These are phyloP conservation scores for Aspergillus hortae DNA, from an alignment of 2,329 filamentous ascomycete species.

Conservation along the genomic window DNA sequence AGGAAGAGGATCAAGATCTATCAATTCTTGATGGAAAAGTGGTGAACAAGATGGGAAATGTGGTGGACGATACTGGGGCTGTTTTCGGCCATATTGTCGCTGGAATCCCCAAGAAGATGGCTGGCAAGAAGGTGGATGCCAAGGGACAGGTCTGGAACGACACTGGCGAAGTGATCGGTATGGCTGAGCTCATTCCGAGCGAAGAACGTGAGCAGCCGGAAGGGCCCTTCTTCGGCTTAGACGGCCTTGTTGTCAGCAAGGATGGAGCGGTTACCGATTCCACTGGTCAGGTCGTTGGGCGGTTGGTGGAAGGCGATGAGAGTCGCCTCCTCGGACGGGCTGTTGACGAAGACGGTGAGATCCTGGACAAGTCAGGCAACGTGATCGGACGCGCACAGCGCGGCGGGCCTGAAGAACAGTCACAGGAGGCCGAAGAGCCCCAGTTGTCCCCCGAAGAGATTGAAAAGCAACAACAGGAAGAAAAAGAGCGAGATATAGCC, in stretches of 20 bases:
- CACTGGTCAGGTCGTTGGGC: conserved; percentile 73
- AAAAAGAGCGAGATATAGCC: conserved; percentile 72
- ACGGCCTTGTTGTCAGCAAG: conserved; percentile 55
- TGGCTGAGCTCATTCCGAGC: conserved; percentile 54
- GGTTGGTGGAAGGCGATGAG: conserved; percentile 65
- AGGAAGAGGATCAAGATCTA: conserved; percentile 48
- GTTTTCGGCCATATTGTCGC: conserved; percentile 56
- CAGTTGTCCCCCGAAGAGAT: conserved; percentile 42
- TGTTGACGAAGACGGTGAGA: conserved; percentile 79
- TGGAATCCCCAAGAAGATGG: conserved; percentile 54
- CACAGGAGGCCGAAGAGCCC: conserved; percentile 44
- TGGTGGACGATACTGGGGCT: conserved; percentile 51
- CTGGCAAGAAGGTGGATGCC: conserved; percentile 52
- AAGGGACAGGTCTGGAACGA: conserved; percentile 56
- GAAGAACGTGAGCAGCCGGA: conserved; percentile 52
- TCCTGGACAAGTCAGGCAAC: conserved; percentile 71
- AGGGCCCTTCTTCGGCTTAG: conserved; percentile 56
- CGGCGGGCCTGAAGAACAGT: conserved; percentile 59
- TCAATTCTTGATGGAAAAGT: conserved; percentile 52
- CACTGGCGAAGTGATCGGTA: conserved; percentile 52
- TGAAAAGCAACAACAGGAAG: conserved; percentile 58
- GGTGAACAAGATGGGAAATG: conserved; percentile 58
- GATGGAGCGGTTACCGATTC: conserved; percentile 65
- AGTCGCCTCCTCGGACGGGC: conserved; percentile 69
- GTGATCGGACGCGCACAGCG: conserved; percentile 61